These are phyloP conservation scores for Elaeis guineensis DNA, from an alignment of 176 grass and related monocot species.

Conservation along the genomic window DNA sequence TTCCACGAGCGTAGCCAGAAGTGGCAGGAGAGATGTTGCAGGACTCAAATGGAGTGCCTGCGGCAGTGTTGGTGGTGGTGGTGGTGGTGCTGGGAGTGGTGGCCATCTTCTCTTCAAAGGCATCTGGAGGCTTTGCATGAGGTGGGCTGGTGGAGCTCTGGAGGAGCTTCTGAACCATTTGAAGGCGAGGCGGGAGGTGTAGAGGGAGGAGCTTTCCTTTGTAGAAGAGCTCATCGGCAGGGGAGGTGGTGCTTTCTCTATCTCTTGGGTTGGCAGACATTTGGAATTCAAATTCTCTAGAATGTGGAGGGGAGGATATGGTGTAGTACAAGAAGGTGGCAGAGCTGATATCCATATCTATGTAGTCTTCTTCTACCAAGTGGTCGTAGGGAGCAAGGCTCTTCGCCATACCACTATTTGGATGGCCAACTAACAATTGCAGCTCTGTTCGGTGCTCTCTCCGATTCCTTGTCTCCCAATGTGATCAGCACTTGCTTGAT, in stretches of 20 bases:
- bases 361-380: conserved; percentile 71
- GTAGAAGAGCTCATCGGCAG: conserved; percentile 96
- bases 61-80: no score
- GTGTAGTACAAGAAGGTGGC: conserved; percentile 23
- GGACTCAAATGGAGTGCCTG: background rate
- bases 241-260: conserved; percentile 32
- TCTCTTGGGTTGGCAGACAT: conserved; percentile 5
- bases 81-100: background rate
- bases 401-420: conserved; percentile 22
- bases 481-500: no score
- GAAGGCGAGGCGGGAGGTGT: conserved; percentile 60
- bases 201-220: conserved; percentile 84
- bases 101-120: conserved; percentile 7
- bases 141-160: conserved; percentile 19
- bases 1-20: no score
- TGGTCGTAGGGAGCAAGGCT: conserved; percentile 18
- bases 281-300: conserved; percentile 61
- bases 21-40: no score
- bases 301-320: conserved; percentile 7
- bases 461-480: background rate
- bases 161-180: conserved; percentile 69
- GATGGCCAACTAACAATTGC: background rate
- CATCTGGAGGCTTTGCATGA: no score
- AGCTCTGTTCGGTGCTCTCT: background rate
- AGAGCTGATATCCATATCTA: conserved; percentile 77